These are phyloP conservation scores for Eragrostis curvula DNA, from an alignment of 176 grass and related monocot genomes.

Conservation along the genomic window DNA sequence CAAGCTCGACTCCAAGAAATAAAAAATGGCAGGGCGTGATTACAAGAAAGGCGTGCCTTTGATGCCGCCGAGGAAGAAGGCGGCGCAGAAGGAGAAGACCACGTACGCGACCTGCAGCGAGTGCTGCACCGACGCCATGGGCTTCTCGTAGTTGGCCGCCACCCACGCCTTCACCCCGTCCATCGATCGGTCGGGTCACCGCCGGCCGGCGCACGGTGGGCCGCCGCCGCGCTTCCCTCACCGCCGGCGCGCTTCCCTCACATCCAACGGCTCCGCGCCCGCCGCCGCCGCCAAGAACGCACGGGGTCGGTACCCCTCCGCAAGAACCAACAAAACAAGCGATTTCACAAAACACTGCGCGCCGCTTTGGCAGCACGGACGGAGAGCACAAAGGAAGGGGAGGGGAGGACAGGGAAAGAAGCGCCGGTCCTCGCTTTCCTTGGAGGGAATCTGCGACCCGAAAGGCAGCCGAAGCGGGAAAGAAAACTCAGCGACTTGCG, in stretches of 20 bases:
- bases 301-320: not conserved
- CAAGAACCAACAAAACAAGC: conserved; percentile 1
- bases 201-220: not conserved
- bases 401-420: not conserved
- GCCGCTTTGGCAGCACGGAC: conserved; percentile 20
- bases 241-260: conserved; percentile 25
- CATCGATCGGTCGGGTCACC: conserved; percentile 15
- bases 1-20: not conserved
- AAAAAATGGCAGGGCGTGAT: not conserved
- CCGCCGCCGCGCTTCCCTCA: conserved; percentile 16
- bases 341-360: not conserved
- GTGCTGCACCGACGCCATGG: conserved; percentile 51
- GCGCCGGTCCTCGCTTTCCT: conserved; percentile 7
- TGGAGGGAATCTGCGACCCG: conserved; percentile 38
- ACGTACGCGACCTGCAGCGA: conserved; percentile 71
- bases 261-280: conserved; percentile 27
- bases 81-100: conserved; percentile 82
- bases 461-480: conserved; percentile 11
- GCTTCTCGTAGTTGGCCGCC: conserved; percentile 53
- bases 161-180: conserved; percentile 59
- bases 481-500: conserved; percentile 32
- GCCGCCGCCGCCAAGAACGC: not conserved
- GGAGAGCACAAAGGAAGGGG: conserved; percentile 20
- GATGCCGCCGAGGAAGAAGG: conserved; percentile 85
- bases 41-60: conserved; percentile 59